Percentiles rank a stretch among this genome's conserved stretches.
These are phyloP conservation scores for Boletellus deceptivus DNA, from an alignment of 1,284 basidiomycete species.

Conservation along the genomic window DNA sequence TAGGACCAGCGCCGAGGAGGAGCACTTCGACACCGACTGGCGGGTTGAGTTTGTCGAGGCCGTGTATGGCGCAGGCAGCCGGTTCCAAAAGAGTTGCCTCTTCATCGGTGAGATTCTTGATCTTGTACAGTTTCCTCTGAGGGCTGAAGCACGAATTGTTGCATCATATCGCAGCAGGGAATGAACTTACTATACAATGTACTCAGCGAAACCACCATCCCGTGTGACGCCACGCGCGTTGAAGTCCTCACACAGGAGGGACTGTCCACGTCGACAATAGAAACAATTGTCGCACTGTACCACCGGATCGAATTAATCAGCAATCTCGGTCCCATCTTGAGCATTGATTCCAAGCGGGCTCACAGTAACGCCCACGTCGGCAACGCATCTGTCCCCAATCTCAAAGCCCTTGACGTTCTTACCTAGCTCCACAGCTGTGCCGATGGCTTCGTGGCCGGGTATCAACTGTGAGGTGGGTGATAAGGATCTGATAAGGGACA, in stretches of 20 bases:
- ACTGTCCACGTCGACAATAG: conserved; percentile 76
- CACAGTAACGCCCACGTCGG: conserved; percentile 64
- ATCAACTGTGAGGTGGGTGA: conserved; percentile 52
- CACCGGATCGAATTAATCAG: conserved; percentile 2
- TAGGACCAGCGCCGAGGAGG: conserved; percentile 77
- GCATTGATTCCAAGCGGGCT: conserved; percentile 17
- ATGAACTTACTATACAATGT: conserved; percentile 67
- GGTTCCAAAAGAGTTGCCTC: conserved; percentile 88
- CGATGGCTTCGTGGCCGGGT: conserved; percentile 81
- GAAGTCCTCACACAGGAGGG: conserved; percentile 78
- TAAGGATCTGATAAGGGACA: conserved; percentile 12
- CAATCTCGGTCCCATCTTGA: neutral
- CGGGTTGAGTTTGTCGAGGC: conserved; percentile 78
- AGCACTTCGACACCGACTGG: conserved; percentile 78
- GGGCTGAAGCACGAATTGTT: conserved; percentile 36
- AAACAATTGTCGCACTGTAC: conserved; percentile 77
- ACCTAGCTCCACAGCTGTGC: conserved; percentile 65
- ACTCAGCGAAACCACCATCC: conserved; percentile 86
- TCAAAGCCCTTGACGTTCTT: conserved; percentile 67
- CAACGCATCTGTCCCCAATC: conserved; percentile 77
- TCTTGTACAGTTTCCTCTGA: conserved; percentile 77
- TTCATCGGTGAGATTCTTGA: conserved; percentile 82
- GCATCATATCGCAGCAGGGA: neutral
- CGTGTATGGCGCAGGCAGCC: conserved; percentile 85
- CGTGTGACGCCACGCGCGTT: conserved; percentile 71